phyloP scores from a whole-genome alignment of 805 yeast genomes.

The Saturnispora hagleri region DNA sequence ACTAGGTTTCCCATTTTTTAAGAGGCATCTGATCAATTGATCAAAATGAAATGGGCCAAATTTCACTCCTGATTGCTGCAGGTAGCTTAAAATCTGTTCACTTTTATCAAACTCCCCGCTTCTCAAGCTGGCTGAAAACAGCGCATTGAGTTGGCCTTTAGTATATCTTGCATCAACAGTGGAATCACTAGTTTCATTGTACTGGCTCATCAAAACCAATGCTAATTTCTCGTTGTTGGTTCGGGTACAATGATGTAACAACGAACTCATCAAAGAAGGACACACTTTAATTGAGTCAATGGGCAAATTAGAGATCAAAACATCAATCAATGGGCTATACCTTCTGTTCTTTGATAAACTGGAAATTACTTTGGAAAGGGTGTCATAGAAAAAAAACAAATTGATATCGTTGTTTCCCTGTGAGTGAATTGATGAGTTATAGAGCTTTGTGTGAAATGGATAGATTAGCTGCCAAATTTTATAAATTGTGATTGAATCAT shows the following conservation, averaged over 20 bases:
- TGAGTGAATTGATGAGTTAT: slow-evolving; percentile 19
- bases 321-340: slow-evolving; percentile 20
- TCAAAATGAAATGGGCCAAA: slow-evolving; percentile 25
- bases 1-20: slow-evolving; percentile 7
- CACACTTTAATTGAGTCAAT: slow-evolving; percentile 26
- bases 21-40: slow-evolving; percentile 22
- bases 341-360: slow-evolving; percentile 25
- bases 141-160: slow-evolving; percentile 24
- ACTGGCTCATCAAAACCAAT: slow-evolving; percentile 21
- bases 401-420: slow-evolving; percentile 22
- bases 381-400: slow-evolving; percentile 23
- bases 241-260: slow-evolving; percentile 24
- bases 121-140: slow-evolving; percentile 22
- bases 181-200: slow-evolving; percentile 17
- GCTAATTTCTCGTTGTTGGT: slow-evolving; percentile 20
- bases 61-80: slow-evolving; percentile 18
- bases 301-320: slow-evolving; percentile 25
- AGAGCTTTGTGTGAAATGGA: slow-evolving; percentile 24
- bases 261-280: slow-evolving; percentile 27
- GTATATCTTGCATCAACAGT: slow-evolving; percentile 18
- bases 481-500: slow-evolving; percentile 24
- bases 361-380: slow-evolving; percentile 20
- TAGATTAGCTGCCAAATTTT: slow-evolving; percentile 21
- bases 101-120: slow-evolving; percentile 23
- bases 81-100: slow-evolving; percentile 22